Conservation (phyloP, 2,329 filamentous ascomycete species). For the Xylaria sp. region DNA sequence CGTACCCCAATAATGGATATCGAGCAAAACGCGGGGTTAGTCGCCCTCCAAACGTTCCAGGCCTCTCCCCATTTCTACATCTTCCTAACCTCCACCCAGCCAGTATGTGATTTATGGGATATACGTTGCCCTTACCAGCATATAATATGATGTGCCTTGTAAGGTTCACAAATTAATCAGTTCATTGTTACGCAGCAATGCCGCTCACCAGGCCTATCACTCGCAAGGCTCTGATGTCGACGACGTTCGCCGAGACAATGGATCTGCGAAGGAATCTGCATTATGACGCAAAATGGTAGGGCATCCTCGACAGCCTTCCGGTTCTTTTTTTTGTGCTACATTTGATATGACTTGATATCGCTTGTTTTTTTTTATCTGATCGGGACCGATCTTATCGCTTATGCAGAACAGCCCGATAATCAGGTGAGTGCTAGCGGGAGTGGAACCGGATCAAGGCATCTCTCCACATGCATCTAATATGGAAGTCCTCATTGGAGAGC, state of each 20-base stretch:
- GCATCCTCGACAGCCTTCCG: conserved; percentile 12
- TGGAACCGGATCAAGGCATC: too few species aligned
- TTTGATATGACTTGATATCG: neutral
- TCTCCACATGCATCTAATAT: neutral
- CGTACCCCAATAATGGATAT: neutral
- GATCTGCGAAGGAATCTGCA: conserved; percentile 33
- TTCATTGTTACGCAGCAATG: conserved; percentile 8
- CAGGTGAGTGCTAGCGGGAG: neutral
- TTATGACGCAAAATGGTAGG: conserved; percentile 26
- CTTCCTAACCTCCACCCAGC: neutral
- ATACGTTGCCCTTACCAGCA: conserved; percentile 12
- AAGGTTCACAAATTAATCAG: neutral
- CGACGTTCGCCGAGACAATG: neutral
- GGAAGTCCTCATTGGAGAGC: neutral
- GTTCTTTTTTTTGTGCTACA: neutral
- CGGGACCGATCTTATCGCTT: neutral
- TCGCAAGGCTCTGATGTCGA: conserved; percentile 20
- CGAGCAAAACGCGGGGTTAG: conserved; percentile 13
- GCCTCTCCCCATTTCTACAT: neutral
- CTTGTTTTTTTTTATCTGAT: neutral
- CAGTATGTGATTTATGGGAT: neutral
- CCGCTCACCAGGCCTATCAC: neutral
- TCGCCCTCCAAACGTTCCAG: neutral
- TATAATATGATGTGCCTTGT: neutral
- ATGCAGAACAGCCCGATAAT: neutral